Evolutionary conservation across 208 protist genomes (phyloP).

Genomic region (Angomonas ambiguus): DNA sequence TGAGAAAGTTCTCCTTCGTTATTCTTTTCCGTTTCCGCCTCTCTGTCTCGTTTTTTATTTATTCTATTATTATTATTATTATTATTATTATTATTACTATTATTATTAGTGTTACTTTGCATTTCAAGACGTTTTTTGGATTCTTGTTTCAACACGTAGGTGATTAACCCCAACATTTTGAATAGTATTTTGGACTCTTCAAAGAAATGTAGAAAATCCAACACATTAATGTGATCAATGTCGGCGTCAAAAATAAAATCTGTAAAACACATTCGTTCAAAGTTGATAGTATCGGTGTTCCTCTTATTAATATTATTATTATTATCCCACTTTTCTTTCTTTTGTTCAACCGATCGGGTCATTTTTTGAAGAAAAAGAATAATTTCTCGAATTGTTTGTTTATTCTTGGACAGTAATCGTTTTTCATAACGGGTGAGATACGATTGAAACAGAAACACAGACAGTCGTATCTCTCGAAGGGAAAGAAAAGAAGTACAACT

Average conservation of each 20-base stretch:
- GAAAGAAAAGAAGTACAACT: slow-evolving; percentile 59
- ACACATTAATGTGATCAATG: slow-evolving; percentile 74
- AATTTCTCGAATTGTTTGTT: slow-evolving; percentile 86
- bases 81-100: no score
- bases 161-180: slow-evolving; percentile 75
- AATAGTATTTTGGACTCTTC: slow-evolving; percentile 42
- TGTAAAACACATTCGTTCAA: slow-evolving; percentile 26
- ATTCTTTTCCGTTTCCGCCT: neutral
- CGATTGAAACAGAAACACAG: slow-evolving; percentile 30
- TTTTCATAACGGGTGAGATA: slow-evolving; percentile 77
- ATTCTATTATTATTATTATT: slow-evolving; percentile 2
- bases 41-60: neutral
- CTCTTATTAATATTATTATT: slow-evolving; percentile 3
- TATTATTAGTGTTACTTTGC: slow-evolving; percentile 3
- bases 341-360: neutral
- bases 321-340: neutral
- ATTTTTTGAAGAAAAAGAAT: slow-evolving; percentile 51
- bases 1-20: neutral
- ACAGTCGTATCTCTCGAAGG: slow-evolving; percentile 32
- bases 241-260: slow-evolving; percentile 66
- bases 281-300: no score
- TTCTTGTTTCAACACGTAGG: slow-evolving; percentile 1
- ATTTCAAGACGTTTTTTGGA: no score
- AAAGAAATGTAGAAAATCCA: slow-evolving; percentile 49
- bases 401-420: slow-evolving; percentile 82